Conservation (phyloP, 306 rosid species). For the Carpinus viminea region DNA sequence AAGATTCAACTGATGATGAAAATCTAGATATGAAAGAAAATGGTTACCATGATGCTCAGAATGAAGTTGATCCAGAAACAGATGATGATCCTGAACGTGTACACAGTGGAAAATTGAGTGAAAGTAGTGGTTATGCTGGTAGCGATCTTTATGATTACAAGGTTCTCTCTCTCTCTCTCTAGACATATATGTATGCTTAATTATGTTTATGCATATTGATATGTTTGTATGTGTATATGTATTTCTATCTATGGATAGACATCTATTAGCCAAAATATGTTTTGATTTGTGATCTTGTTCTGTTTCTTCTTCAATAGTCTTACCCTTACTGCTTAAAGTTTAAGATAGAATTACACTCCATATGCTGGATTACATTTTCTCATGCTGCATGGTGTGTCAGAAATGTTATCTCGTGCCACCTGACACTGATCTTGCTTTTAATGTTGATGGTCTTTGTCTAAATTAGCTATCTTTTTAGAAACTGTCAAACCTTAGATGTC, state of each 20-base stretch:
- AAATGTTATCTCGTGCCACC: neutral
- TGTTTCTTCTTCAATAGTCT: neutral
- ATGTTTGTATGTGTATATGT: neutral
- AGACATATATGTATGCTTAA: neutral
- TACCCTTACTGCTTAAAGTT: neutral
- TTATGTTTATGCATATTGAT: neutral
- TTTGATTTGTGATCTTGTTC: neutral
- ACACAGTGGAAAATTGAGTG: slow-evolving; percentile 92
- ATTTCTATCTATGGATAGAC: neutral
- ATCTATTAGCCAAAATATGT: neutral
- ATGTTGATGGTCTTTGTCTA: neutral
- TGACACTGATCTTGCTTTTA: neutral
- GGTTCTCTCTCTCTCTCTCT: slow-evolving; percentile 49
- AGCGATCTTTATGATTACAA: slow-evolving; percentile 97
- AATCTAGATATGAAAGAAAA: slow-evolving; percentile 77
- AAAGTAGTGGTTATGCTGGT: slow-evolving; percentile 97
- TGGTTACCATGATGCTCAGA: slow-evolving; percentile 94
- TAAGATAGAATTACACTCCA: neutral
- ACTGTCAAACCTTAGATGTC: neutral
- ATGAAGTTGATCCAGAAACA: slow-evolving; percentile 89
- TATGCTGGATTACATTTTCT: neutral
- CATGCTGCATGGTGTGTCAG: neutral
- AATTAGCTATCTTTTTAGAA: neutral
- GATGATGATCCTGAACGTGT: slow-evolving; percentile 89
- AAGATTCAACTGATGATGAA: slow-evolving; percentile 86